Percentiles rank a stretch among this genome's conserved stretches.
phyloP scores from a whole-genome alignment of 441 rosid species.

The Euphorbia corollata region DNA sequence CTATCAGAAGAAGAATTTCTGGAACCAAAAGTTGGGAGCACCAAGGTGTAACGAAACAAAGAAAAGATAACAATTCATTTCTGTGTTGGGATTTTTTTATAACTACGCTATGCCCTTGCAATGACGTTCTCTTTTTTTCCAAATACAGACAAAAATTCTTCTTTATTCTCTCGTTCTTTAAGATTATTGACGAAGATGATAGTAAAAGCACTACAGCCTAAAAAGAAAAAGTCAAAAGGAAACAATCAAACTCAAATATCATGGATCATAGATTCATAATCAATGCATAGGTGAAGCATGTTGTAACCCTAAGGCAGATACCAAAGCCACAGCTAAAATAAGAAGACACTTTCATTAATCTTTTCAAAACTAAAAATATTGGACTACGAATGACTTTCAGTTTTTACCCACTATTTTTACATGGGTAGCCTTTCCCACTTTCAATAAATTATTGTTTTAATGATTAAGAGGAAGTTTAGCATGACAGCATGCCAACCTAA shows the following conservation, averaged over 20 bases:
- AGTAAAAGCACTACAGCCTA: neutral
- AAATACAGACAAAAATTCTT: neutral
- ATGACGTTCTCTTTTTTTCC: neutral
- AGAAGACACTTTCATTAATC: too few relatives aligned
- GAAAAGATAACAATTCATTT: neutral
- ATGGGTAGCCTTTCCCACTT: neutral
- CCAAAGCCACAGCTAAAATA: too few relatives aligned
- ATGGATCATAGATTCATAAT: neutral
- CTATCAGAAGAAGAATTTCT: neutral
- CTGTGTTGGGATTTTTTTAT: too few relatives aligned
- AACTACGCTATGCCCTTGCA: neutral
- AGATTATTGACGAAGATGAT: neutral
- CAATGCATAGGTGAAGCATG: too few relatives aligned
- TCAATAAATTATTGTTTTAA: neutral
- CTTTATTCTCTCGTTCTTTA: neutral
- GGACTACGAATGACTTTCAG: neutral
- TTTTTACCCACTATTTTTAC: neutral
- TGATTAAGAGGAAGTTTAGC: neutral
- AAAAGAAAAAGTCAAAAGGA: neutral
- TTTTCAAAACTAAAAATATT: too few relatives aligned
- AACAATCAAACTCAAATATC: neutral
- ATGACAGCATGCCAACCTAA: neutral
- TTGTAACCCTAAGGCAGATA: too few relatives aligned
- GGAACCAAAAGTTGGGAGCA: neutral
- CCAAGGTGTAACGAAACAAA: neutral